Evolutionary conservation across 768 basidiomycete genomes (phyloP).

Genomic region (Mycena olivaceomarginata): DNA sequence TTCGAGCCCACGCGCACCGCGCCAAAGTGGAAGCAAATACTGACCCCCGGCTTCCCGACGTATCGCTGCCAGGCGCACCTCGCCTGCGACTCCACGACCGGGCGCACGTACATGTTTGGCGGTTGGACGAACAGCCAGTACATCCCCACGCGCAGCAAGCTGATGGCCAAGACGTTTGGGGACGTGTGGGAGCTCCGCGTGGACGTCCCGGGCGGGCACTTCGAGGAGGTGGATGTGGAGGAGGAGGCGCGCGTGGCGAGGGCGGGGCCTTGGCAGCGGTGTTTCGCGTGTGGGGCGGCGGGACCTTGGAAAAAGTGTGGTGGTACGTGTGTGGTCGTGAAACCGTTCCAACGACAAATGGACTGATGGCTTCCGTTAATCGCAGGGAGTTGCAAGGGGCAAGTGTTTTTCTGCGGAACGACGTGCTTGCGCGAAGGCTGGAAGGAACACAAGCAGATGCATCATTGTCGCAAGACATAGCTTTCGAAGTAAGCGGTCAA

Average conservation of each 20-base stretch:
- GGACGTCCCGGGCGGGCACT: constrained; percentile 59
- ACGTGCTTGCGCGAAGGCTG: constrained; percentile 11
- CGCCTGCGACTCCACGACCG: too few relatives aligned
- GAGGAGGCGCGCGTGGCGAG: constrained; percentile 59
- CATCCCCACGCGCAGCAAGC: constrained; percentile 52
- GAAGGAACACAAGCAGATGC: constrained; percentile 21
- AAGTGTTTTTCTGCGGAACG: constrained; percentile 10
- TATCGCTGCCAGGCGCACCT: constrained; percentile 63
- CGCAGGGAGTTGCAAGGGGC: constrained; percentile 10
- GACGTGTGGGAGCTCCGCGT: constrained; percentile 63
- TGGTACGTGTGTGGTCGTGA: constrained; percentile 48
- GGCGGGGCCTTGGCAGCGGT: constrained; percentile 63
- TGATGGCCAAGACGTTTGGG: constrained; percentile 54
- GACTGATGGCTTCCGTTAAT: background rate
- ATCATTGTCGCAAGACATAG: constrained; percentile 6
- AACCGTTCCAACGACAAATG: background rate
- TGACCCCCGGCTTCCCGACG: constrained; percentile 64
- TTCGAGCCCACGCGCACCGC: constrained; percentile 24
- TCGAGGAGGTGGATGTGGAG: constrained; percentile 60
- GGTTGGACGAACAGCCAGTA: constrained; percentile 63
- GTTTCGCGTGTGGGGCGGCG: constrained; percentile 60
- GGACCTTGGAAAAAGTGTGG: constrained; percentile 64
- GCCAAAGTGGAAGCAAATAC: constrained; percentile 59
- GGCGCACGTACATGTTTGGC: constrained; percentile 61
- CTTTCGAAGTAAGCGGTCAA: background rate